These are phyloP conservation scores for Tolypocladium tropicale DNA, from an alignment of 2,329 filamentous ascomycete species.

Conservation along the genomic window DNA sequence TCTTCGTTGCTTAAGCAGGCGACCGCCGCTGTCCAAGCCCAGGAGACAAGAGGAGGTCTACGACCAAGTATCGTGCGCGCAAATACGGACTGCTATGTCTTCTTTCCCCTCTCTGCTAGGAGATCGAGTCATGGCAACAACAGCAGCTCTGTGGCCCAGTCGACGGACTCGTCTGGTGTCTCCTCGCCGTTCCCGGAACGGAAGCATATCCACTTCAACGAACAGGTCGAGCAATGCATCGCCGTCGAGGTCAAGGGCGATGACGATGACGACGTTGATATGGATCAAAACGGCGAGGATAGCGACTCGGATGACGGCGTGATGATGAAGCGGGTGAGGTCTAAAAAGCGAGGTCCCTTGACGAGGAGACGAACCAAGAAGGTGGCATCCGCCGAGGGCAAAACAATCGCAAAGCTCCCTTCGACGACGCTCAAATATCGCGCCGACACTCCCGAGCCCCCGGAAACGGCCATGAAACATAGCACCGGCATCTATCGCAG, in stretches of 20 bases:
- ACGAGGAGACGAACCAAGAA: slow-evolving; percentile 26
- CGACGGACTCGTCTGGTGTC: slow-evolving; percentile 60
- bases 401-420: slow-evolving; percentile 79
- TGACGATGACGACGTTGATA: slow-evolving; percentile 59
- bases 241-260: slow-evolving; percentile 80
- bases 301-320: slow-evolving; percentile 68
- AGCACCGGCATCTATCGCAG: slow-evolving; percentile 36
- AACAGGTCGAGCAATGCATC: slow-evolving; percentile 92
- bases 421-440: slow-evolving; percentile 81
- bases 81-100: slow-evolving; percentile 60
- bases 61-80: slow-evolving; percentile 50
- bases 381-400: slow-evolving; percentile 51
- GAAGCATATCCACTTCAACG: slow-evolving; percentile 92
- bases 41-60: slow-evolving; percentile 49
- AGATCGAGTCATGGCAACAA: slow-evolving; percentile 52
- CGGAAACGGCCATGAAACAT: slow-evolving; percentile 53
- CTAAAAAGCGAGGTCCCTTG: slow-evolving; percentile 47
- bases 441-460: slow-evolving; percentile 61
- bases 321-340: slow-evolving; percentile 65
- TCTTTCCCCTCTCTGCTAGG: slow-evolving; percentile 52
- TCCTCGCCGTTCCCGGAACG: slow-evolving; percentile 53
- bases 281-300: slow-evolving; percentile 42
- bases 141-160: slow-evolving; percentile 51
- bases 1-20: slow-evolving; percentile 87
- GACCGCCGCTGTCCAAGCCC: slow-evolving; percentile 74